Percentiles rank a stretch among this genome's conserved stretches.
phyloP scores from a whole-genome alignment of 352 stramenopile genomes.

The Phytophthora chlamydospora region DNA sequence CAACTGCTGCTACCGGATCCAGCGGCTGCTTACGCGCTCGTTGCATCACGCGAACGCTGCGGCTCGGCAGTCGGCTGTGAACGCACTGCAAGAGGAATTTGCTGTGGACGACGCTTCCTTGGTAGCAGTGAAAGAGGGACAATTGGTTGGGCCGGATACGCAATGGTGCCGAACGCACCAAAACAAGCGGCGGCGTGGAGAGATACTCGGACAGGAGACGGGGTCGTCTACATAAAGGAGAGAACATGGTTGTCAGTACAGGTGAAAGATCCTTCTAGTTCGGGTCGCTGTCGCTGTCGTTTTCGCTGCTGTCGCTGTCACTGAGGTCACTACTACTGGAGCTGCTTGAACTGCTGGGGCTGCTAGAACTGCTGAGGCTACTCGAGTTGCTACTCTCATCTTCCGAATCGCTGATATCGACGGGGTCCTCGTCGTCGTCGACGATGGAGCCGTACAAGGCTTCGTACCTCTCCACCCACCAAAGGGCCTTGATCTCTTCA shows the following conservation, averaged over 20 bases:
- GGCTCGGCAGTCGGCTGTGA: slow-evolving; percentile 30
- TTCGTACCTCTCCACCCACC: slow-evolving; percentile 56
- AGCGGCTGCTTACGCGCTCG: slow-evolving; percentile 45
- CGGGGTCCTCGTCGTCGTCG: slow-evolving; percentile 16
- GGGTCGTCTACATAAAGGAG: not conserved
- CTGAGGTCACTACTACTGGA: slow-evolving; percentile 3
- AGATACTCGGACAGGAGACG: slow-evolving; percentile 18
- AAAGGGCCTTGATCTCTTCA: slow-evolving; percentile 46
- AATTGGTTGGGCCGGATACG: slow-evolving; percentile 1
- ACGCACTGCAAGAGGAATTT: slow-evolving; percentile 27
- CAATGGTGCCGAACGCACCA: slow-evolving; percentile 44
- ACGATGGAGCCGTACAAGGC: slow-evolving; percentile 27
- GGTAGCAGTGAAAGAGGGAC: not conserved
- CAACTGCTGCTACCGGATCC: slow-evolving; percentile 73
- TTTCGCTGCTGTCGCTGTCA: not conserved
- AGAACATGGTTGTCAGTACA: too few species aligned
- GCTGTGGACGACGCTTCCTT: slow-evolving; percentile 6
- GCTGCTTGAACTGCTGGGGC: slow-evolving; percentile 5
- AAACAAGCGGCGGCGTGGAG: slow-evolving; percentile 43
- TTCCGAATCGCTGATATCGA: slow-evolving; percentile 17
- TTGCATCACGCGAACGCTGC: slow-evolving; percentile 29
- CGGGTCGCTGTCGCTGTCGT: slow-evolving; percentile 2
- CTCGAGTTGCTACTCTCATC: too few species aligned
- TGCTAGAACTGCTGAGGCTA: slow-evolving; percentile 3
- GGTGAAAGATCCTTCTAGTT: too few species aligned